A percentile compares a stretch with the other conserved stretches of the same genome.
Evolutionary conservation across 2,329 filamentous ascomycete species (phyloP).

Genomic region (Colletotrichum aenigma): DNA sequence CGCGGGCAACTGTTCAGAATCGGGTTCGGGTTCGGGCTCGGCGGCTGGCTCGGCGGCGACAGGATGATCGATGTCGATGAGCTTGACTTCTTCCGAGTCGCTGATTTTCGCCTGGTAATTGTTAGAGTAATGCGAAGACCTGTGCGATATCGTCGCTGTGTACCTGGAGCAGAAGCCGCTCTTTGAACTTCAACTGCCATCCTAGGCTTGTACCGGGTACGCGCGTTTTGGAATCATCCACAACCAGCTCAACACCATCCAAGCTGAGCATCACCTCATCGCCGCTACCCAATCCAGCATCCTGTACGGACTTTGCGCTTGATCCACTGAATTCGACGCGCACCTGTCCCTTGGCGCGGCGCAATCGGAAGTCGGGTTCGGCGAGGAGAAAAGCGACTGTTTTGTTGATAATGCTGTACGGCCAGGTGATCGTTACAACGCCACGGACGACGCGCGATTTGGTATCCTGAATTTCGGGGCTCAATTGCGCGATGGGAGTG

Average conservation of each 20-base stretch:
- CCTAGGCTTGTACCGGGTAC: slow-evolving; percentile 57
- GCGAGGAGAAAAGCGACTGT: slow-evolving; percentile 81
- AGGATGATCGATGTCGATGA: slow-evolving; percentile 59
- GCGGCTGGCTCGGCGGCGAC: slow-evolving; percentile 16
- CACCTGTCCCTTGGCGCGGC: slow-evolving; percentile 79
- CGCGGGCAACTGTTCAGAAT: slow-evolving; percentile 12
- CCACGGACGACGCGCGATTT: slow-evolving; percentile 62
- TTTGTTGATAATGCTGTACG: slow-evolving; percentile 79
- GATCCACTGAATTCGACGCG: slow-evolving; percentile 76
- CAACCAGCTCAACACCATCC: slow-evolving; percentile 70
- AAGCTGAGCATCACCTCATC: slow-evolving; percentile 76
- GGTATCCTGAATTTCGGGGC: slow-evolving; percentile 48
- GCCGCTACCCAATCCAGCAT: slow-evolving; percentile 74
- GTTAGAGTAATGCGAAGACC: slow-evolving; percentile 4
- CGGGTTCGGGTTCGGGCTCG: slow-evolving; percentile 20
- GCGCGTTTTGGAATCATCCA: slow-evolving; percentile 50
- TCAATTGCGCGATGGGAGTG: slow-evolving; percentile 61
- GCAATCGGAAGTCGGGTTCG: slow-evolving; percentile 82
- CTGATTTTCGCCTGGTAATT: slow-evolving; percentile 44
- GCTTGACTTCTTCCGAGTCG: slow-evolving; percentile 50
- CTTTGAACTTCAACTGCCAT: slow-evolving; percentile 63
- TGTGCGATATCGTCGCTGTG: neutral
- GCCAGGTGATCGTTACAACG: slow-evolving; percentile 86
- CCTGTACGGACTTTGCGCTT: slow-evolving; percentile 71
- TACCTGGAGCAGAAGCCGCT: slow-evolving; percentile 54